These are phyloP conservation scores for Vaccinium vitisidaea DNA, from an alignment of 148 eudicot genomes.

Conservation along the genomic window DNA sequence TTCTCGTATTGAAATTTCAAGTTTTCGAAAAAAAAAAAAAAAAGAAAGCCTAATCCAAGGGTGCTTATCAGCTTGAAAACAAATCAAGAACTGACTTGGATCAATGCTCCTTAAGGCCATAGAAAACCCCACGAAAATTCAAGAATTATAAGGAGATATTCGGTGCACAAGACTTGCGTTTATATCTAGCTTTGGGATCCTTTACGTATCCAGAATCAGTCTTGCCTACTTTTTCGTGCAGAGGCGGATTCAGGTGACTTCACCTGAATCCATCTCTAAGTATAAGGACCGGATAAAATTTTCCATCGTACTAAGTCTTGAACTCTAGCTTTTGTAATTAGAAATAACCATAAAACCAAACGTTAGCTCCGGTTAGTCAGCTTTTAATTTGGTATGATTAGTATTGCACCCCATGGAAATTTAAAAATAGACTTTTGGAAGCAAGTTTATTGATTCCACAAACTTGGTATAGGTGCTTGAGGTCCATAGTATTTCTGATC, in stretches of 20 bases:
- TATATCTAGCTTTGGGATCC: too few relatives aligned
- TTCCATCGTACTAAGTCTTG: neutral
- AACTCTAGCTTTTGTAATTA: neutral
- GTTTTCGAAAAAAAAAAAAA: too few relatives aligned
- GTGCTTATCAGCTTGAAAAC: neutral
- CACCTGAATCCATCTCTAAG: neutral
- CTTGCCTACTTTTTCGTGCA: neutral
- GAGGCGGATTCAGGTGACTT: neutral
- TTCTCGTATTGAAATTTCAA: too few relatives aligned
- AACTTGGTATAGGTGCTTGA: constrained; percentile 85
- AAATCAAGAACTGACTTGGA: neutral
- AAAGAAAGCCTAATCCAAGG: too few relatives aligned
- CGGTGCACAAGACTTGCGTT: too few relatives aligned
- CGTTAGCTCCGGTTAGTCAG: neutral
- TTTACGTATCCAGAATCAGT: neutral
- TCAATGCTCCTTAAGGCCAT: neutral
- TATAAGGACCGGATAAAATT: neutral
- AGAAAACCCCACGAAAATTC: too few relatives aligned
- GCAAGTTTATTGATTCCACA: constrained; percentile 7
- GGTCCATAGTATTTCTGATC: constrained; percentile 71
- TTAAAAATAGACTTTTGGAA: neutral
- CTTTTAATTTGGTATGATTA: neutral
- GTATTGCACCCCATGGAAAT: neutral
- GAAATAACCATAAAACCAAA: neutral
- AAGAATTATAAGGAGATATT: too few relatives aligned